Base-by-base conservation (phyloP, 768 basidiomycete species). In the Stropharia rugosoannulata region DNA sequence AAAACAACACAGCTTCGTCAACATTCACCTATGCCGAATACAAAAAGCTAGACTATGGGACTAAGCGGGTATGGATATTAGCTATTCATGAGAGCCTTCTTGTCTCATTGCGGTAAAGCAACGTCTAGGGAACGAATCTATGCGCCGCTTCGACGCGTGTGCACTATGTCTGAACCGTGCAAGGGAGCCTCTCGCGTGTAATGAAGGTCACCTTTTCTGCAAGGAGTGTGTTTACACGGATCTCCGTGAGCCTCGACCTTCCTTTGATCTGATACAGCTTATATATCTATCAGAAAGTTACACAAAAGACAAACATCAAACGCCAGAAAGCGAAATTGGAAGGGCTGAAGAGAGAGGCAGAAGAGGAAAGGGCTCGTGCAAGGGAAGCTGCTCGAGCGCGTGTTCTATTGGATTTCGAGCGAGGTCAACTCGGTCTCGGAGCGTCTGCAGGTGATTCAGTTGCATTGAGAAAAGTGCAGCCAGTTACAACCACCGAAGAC, bases 291-390 rank as follows among this genome's bases (percentile, higher is more conserved):
- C 49, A 51, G 43, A 29, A 64, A 92, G 90, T 96, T 62, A 75
- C 79, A 25, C 97, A 98, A 77, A 95, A 94, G 73, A 89, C 88
- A 61, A 89, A 92, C 59, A 95, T 98, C 60, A 95, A 96, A 71
- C 78, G 82, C n/a, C 93, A 97, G 71, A 93, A 95, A 67, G 82
- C 80, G 13, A 82, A 83, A 54, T 73, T 98, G 29, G 90, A 90
- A 55, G 75, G 78, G 0, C 74, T 94, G 65, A 87, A 83, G 68
- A 81, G 77, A 51, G 90, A 95, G 58, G 89, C 86, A n/a, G 90
- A 91, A 63, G 84, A 82, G 47, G 93, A 96, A 70, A 84, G 83
- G 49, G 72, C 76, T n/a, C 74, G 78, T 29, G 91, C 84, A 0
- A 79, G 83, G 60, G 79, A 80, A 46, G 85, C 85, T 22, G 96